Evolutionary conservation across 306 rosid species (phyloP).

Genomic region (Rosa rugosa): DNA sequence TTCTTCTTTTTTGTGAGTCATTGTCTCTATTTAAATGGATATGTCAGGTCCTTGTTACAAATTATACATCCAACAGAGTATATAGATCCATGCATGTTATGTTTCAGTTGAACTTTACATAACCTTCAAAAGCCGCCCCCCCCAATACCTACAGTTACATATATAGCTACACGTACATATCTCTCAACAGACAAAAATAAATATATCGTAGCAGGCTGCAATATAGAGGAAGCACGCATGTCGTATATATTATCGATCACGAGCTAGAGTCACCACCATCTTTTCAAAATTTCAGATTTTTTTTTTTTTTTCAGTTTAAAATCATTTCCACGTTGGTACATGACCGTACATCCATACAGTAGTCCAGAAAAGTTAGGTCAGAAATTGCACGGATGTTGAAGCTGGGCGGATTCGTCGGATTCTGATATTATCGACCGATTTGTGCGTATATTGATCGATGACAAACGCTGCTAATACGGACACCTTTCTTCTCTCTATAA

Average conservation of each 20-base stretch:
- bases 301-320: no score
- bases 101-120: background rate
- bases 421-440: no score
- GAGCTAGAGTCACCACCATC: background rate
- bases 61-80: no score
- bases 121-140: background rate
- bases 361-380: background rate
- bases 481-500: no score
- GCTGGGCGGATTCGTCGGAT: no score
- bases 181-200: no score
- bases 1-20: no score
- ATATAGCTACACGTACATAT: no score
- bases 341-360: background rate
- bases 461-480: background rate
- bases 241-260: background rate
- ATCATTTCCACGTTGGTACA: background rate
- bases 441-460: background rate
- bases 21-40: no score
- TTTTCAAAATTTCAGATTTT: no score
- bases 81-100: background rate
- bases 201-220: background rate
- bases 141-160: background rate
- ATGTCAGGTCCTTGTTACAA: no score
- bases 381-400: background rate
- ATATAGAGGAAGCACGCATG: background rate